Evolutionary conservation across 495 filamentous ascomycete genomes (phyloP).

Genomic region (Echria macrotheca): DNA sequence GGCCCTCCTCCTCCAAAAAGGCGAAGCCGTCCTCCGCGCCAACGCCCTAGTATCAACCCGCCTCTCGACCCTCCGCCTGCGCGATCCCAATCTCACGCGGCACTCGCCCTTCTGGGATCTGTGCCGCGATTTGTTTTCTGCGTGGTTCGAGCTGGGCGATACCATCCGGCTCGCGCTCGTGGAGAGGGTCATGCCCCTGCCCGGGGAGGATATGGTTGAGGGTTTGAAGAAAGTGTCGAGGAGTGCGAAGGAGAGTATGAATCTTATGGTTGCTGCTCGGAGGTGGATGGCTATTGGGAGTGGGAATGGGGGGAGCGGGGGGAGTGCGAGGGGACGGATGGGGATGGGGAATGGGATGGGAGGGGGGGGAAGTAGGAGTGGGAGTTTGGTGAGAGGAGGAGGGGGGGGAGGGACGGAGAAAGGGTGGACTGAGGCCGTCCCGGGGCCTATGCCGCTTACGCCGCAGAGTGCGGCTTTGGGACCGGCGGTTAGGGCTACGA

Average conservation of each 20-base stretch:
- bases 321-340: neutral
- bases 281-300: no score
- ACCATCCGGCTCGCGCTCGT: slow-evolving; percentile 53
- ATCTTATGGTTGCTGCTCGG: slow-evolving; percentile 51
- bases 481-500: slow-evolving; percentile 37
- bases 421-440: neutral
- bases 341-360: neutral
- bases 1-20: slow-evolving; percentile 58
- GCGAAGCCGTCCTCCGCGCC: slow-evolving; percentile 50
- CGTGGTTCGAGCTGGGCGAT: slow-evolving; percentile 66
- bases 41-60: slow-evolving; percentile 57
- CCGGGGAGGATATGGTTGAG: slow-evolving; percentile 52
- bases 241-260: slow-evolving; percentile 65
- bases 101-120: slow-evolving; percentile 71
- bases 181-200: slow-evolving; percentile 52
- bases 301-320: neutral
- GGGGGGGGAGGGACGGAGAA: neutral
- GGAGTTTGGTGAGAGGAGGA: neutral
- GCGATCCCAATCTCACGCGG: slow-evolving; percentile 56
- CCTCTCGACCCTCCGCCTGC: slow-evolving; percentile 65
- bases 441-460: slow-evolving; percentile 28
- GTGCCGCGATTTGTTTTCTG: slow-evolving; percentile 63
- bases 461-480: slow-evolving; percentile 73
- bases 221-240: slow-evolving; percentile 69
- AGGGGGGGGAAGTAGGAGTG: neutral